Evolutionary conservation across 78 protist species (phyloP).

Genomic region (Pigoraptor vietnamica): DNA sequence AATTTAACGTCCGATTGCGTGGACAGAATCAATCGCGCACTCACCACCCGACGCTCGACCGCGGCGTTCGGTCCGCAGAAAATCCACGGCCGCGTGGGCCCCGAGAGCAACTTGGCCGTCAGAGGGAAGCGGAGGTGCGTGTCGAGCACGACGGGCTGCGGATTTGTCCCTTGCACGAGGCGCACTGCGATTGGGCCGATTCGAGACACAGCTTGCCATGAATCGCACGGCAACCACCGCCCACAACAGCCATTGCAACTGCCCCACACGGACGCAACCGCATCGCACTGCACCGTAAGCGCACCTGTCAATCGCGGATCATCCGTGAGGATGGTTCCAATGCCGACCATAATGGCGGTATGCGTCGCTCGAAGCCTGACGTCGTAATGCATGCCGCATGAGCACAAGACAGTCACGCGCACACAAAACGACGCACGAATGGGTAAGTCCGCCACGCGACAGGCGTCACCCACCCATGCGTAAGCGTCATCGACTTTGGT

Average conservation of each 20-base stretch:
- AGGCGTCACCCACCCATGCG: conserved; percentile 23
- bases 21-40: not conserved
- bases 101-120: not conserved
- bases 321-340: conserved; percentile 26
- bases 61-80: not conserved
- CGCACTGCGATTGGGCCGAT: not conserved
- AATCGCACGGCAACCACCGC: no score
- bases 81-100: not conserved
- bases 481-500: conserved; percentile 17
- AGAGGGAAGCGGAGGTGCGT: conserved; percentile 25
- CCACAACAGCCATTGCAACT: not conserved
- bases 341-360: conserved; percentile 31
- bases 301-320: conserved; percentile 29
- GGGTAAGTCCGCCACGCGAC: no score
- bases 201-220: no score
- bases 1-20: no score
- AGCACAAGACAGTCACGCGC: no score
- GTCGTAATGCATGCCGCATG: no score
- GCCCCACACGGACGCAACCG: not conserved
- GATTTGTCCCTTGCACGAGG: conserved; percentile 6
- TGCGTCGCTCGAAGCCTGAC: conserved; percentile 24
- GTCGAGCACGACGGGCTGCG: conserved; percentile 36
- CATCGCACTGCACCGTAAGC: not conserved
- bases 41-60: not conserved
- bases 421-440: no score